Base-by-base conservation (phyloP, 2,329 filamentous ascomycete genomes). In the Plectosphaerella cucumerina region DNA sequence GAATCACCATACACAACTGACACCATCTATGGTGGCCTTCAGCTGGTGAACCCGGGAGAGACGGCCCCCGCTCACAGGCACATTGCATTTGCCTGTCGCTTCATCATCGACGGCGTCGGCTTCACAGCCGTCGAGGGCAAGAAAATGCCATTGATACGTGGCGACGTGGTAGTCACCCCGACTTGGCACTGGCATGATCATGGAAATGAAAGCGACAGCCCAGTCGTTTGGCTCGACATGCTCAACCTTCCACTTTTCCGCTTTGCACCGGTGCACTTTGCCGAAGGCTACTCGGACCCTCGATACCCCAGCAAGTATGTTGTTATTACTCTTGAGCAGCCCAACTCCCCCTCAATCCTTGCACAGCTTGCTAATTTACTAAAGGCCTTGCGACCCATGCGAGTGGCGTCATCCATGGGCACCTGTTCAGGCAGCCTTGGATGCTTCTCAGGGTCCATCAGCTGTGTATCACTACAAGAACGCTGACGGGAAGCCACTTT, bases 151-250 rank as follows among this genome's bases (percentile, higher is more conserved):
- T 76, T 84, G 60, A 59, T 68, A 18, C 68, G 72, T 2, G 78
- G 79, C 9, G 80, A 83, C 54, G 75, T 83, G 1, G 77, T 83
- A 14, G 62, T 82, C 1, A 84, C 80, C 0, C 80, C 79, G 0
- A 75, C 71, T 0, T 83, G 80, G 80, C 75, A 81, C 58, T 83
- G 76, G 71, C 80, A 82, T 53, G 80, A 83, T 53, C 80, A 84
- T 51, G 80, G 80, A 3, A 82, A 82, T 45, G 78, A 83, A 51
- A 75, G 78, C 9, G 66, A 68, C 1, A 69, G 68, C 1, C 77
- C 78, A 0, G 75, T 82, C 60, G 74, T 84, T 23, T 84, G 80
- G 80, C 66, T 84, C 1, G 80, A 83, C 58, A 76, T 73, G 4
- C 60, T 84, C 1, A 76, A 83, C 61, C 59, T 83, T 2, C 79